Conservation (phyloP, 257 asterid genomes). For the Solanum paucissectum region DNA sequence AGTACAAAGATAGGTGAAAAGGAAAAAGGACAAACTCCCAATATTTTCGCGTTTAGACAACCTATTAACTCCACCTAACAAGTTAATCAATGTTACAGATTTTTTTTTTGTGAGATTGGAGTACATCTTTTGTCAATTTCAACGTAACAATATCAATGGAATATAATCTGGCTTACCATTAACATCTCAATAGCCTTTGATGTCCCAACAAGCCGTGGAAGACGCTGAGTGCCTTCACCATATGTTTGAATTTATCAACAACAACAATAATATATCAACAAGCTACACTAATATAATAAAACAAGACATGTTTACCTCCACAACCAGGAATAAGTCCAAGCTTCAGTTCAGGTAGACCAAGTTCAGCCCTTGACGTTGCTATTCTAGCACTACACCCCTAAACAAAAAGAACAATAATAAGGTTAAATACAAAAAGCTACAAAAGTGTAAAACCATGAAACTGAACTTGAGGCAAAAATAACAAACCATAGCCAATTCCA, state of each 20-base stretch:
- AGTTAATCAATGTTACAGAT: neutral
- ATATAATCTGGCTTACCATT: conserved; percentile 15
- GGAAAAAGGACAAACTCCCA: neutral
- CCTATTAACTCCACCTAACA: neutral
- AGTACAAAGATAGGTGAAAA: neutral
- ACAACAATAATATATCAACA: neutral
- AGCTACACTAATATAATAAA: neutral
- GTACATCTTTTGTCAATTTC: neutral
- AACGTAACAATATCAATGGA: neutral
- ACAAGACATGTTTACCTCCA: conserved; percentile 30
- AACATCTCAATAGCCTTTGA: conserved; percentile 45
- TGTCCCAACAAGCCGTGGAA: conserved; percentile 58
- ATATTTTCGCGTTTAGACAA: neutral
- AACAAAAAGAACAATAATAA: neutral
- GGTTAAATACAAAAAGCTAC: neutral
- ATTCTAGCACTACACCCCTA: conserved; percentile 57
- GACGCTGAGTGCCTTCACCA: conserved; percentile 44
- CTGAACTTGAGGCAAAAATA: neutral
- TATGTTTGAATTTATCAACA: neutral
- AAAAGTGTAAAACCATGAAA: neutral
- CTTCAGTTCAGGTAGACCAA: conserved; percentile 48
- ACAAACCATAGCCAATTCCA: conserved; percentile 56
- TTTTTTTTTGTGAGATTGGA: neutral
- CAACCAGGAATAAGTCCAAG: conserved; percentile 51
- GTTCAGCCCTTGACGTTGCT: conserved; percentile 36